Evolutionary conservation across 768 basidiomycete species (phyloP), one percentile per base, ranked within the genome.

Genomic region (Tubosaeta brunneosetosa): DNA sequence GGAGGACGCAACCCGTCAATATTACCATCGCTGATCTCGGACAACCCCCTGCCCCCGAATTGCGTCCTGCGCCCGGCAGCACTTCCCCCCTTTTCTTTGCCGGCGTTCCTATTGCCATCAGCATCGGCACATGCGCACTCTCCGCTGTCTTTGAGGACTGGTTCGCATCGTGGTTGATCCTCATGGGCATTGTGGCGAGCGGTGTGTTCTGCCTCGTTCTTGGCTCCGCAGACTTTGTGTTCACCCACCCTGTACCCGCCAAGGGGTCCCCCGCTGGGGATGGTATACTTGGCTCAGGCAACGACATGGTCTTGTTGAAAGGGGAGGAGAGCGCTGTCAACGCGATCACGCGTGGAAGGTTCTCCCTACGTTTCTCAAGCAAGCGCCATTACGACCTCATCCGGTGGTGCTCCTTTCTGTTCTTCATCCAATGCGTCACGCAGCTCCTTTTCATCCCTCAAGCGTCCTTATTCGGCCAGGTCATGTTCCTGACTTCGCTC

Each of bases 361-460:
- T 71, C 46, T 41, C 53, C n/a, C 61, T 72, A 27, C 49, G 59
- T 9, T 63, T 66, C 51, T 37, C 51, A 4, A 55, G 59, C 16
- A 40, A 49, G 14, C 11, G 36, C 6, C 57, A 61, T 1, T 57
- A 52, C 52, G 33, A 44, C 10, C 51, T 50, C 17, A 29, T 68
- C 13, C 54, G 62, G 2, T 48, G 57, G 40, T 66, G 62, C 12
- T 66, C 69, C 14, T 2, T 55, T 26, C 46, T 66, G 10, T 55
- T 67, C 25, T 22, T 50, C 13, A 10, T 49, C 7, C 69, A 70
- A 47, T 59, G 56, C 32, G 34, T 66, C 16, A n/a, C 51, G 5
- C 69, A 70, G 46, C 59, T 70, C 3, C 45, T 70, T 26, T 55
- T 70, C 19, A 61, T 68, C 11, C 64, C 69, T 0, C 64, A 66